A percentile compares a stretch with the other conserved stretches of the same genome.
Evolutionary conservation across 2,329 filamentous ascomycete genomes (phyloP).

Genomic region (Epichloe baconii): DNA sequence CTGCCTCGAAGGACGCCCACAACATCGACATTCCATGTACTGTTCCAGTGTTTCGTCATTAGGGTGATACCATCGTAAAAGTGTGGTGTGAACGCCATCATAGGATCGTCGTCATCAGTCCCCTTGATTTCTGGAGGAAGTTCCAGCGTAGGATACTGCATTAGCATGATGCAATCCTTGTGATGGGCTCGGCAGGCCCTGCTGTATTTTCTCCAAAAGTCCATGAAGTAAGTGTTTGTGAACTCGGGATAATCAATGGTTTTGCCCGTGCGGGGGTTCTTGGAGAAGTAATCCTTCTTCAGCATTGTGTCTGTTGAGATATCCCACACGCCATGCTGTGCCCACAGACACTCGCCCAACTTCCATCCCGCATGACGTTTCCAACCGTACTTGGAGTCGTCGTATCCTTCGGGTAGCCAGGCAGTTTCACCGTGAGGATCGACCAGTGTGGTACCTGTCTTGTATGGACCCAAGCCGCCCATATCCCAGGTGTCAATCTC

Average conservation of each 20-base stretch:
- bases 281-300: conserved; percentile 77
- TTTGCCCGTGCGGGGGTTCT: conserved; percentile 61
- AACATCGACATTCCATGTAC: conserved; percentile 92
- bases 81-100: conserved; percentile 86
- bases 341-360: conserved; percentile 91
- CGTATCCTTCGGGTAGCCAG: conserved; percentile 73
- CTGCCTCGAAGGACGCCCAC: conserved; percentile 80
- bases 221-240: conserved; percentile 84
- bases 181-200: conserved; percentile 65
- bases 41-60: conserved; percentile 98
- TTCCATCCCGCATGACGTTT: conserved; percentile 80
- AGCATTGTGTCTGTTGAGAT: conserved; percentile 62
- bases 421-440: conserved; percentile 77
- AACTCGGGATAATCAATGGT: conserved; percentile 71
- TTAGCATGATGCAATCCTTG: conserved; percentile 72
- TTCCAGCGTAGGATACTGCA: conserved; percentile 85
- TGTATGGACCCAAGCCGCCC: conserved; percentile 82
- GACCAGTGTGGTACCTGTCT: conserved; percentile 68
- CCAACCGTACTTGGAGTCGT: conserved; percentile 83
- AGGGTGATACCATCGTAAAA: conserved; percentile 95
- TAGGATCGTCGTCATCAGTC: conserved; percentile 75
- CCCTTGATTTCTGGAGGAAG: conserved; percentile 80
- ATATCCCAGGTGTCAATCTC: conserved; percentile 91
- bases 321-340: conserved; percentile 94
- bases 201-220: conserved; percentile 65